Base-by-base conservation (phyloP, 2,329 filamentous ascomycete species). In the Diatrype stigma region DNA sequence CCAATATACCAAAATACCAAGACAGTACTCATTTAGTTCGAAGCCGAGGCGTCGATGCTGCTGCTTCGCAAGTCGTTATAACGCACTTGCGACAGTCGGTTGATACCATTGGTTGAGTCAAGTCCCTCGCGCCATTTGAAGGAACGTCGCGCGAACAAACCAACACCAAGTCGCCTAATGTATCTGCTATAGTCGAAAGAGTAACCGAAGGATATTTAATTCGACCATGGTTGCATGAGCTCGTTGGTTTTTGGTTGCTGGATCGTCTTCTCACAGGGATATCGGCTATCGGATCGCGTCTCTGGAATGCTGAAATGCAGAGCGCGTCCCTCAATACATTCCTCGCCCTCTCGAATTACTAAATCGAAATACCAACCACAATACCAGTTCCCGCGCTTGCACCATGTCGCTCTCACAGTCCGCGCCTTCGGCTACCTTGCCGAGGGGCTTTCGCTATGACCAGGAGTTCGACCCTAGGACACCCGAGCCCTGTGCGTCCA, bases 381-480 rank as follows among this genome's bases (percentile, higher is more conserved):
- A 51, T 30, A 48, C 46, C 42, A 47, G 50, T 21, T 42, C 46
- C 22, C 37, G 28, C 46, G 42, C 37, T 34, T 14, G 42, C 50
- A 50, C 46, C 46, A 79, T 80, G 78, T 67, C 71, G 63, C 67
- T 72, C 61, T 70, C 75, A 50, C 72, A 76, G 65, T 70, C 72
- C 57, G 67, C 71, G 51, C 68, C 71, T 6, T 30, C 26, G 62
- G 69, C 73, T 53, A 70, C 72, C 58, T 68, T 75, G 56, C 67
- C 77, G 57, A 72, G 69, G 61, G 71, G 68, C 53, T 72, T 73
- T 59, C 68, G 70, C 56, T 67, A 62, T 49, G 62, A 63, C 49
- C 67, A 66, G 56, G 64, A 68, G 40, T 64, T 69, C 45, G 63
- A 67, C 12, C 75, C 73, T 46, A 77, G 66, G 60, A 83, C 80